These are phyloP conservation scores for Cyberlindnera maritima DNA, from an alignment of 805 yeast genomes.

Conservation along the genomic window DNA sequence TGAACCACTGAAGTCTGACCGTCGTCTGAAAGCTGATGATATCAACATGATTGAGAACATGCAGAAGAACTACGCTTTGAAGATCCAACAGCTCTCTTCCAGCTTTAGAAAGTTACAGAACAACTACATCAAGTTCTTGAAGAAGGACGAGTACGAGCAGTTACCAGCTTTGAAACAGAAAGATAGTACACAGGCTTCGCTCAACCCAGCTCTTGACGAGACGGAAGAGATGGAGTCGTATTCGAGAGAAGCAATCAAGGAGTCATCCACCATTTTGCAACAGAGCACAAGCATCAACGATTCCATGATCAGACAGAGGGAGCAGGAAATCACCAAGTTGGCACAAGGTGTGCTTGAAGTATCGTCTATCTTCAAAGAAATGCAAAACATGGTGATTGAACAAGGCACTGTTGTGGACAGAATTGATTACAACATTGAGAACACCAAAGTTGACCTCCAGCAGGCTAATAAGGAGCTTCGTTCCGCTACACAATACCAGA, in stretches of 20 bases:
- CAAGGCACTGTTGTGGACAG: slow-evolving; percentile 94
- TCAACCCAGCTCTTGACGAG: slow-evolving; percentile 31
- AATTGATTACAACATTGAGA: slow-evolving; percentile 86
- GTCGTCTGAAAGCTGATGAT: slow-evolving; percentile 40
- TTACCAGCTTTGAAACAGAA: slow-evolving; percentile 29
- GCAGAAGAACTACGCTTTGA: slow-evolving; percentile 79
- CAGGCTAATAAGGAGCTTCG: slow-evolving; percentile 75
- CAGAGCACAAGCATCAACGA: slow-evolving; percentile 36
- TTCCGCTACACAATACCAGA: slow-evolving; percentile 78
- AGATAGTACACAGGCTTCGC: slow-evolving; percentile 4
- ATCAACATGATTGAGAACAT: slow-evolving; percentile 70
- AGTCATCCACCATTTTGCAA: slow-evolving; percentile 39
- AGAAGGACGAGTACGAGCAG: slow-evolving; percentile 71
- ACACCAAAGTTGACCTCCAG: slow-evolving; percentile 72
- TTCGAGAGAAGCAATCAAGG: slow-evolving; percentile 50
- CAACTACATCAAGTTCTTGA: slow-evolving; percentile 77
- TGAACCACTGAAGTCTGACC: slow-evolving; percentile 39
- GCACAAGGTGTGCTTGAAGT: slow-evolving; percentile 95
- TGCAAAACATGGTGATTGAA: slow-evolving; percentile 88
- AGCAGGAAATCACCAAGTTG: slow-evolving; percentile 81
- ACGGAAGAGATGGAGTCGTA: slow-evolving; percentile 46
- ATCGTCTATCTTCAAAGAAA: slow-evolving; percentile 87
- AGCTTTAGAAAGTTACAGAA: slow-evolving; percentile 85
- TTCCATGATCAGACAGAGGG: slow-evolving; percentile 63
- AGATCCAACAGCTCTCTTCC: slow-evolving; percentile 76